Evolutionary conservation across 768 basidiomycete species (phyloP).

Genomic region (Kondoa subrosea): DNA sequence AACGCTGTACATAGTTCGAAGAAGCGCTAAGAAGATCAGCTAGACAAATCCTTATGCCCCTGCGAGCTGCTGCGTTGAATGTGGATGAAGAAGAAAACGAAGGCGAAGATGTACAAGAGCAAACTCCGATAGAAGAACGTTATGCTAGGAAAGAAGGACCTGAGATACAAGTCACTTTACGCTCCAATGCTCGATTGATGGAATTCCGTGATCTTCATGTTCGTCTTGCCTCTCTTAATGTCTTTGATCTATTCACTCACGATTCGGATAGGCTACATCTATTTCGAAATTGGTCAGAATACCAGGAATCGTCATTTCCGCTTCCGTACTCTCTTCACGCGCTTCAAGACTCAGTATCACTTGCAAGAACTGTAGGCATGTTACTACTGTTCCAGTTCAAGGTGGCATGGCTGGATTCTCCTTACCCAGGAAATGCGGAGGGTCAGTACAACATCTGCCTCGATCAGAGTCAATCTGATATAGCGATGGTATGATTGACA

Average conservation of each 20-base stretch:
- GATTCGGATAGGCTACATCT: constrained; percentile 45
- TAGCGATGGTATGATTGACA: constrained; percentile 17
- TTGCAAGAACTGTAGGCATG: constrained; percentile 73
- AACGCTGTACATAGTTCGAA: constrained; percentile 60
- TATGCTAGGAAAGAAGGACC: constrained; percentile 36
- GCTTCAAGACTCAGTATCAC: constrained; percentile 82
- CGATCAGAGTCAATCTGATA: constrained; percentile 8
- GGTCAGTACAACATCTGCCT: constrained; percentile 32
- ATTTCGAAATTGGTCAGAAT: constrained; percentile 92
- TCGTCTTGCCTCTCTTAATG: constrained; percentile 21
- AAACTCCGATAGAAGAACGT: constrained; percentile 30
- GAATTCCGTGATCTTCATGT: constrained; percentile 85
- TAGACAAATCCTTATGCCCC: constrained; percentile 18
- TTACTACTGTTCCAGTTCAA: constrained; percentile 48
- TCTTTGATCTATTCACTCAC: neutral
- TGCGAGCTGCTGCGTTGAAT: constrained; percentile 12
- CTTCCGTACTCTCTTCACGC: constrained; percentile 78
- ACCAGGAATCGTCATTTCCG: constrained; percentile 95
- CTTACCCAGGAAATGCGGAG: constrained; percentile 74
- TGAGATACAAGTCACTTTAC: constrained; percentile 70
- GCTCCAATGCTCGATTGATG: constrained; percentile 77
- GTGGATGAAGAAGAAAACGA: constrained; percentile 3
- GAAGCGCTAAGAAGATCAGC: constrained; percentile 54
- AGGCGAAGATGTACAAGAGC: neutral
- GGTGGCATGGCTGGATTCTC: constrained; percentile 32